Evolutionary conservation across 176 grass and related monocot species (phyloP).

Genomic region (Phoenix roebelenii): DNA sequence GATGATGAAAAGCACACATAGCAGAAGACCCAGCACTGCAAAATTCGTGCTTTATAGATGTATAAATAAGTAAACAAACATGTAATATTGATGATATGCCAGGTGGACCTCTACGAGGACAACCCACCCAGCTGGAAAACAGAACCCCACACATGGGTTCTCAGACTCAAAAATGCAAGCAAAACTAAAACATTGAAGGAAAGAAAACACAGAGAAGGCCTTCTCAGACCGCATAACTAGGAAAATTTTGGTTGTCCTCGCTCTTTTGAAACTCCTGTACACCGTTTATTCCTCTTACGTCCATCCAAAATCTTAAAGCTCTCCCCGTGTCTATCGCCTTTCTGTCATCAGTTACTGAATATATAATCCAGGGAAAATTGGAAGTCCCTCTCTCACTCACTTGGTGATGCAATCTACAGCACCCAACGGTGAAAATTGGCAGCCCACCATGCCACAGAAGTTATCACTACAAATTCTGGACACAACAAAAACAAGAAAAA

Average conservation of each 20-base stretch:
- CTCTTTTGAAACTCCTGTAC: conserved; percentile 74
- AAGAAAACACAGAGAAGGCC: conserved; percentile 43
- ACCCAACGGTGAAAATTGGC: conserved; percentile 11
- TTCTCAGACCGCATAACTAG: neutral
- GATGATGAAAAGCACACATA: neutral
- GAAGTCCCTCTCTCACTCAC: conserved; percentile 12
- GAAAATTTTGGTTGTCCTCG: conserved; percentile 19
- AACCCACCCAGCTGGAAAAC: conserved; percentile 37
- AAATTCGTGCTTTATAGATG: conserved; percentile 37
- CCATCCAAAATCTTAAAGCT: conserved; percentile 71
- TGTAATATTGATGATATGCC: conserved; percentile 27
- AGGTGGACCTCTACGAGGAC: conserved; percentile 16
- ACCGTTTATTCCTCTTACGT: conserved; percentile 45
- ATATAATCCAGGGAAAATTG: conserved; percentile 29
- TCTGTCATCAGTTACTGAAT: conserved; percentile 39
- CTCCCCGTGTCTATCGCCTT: conserved; percentile 42
- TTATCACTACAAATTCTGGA: conserved; percentile 11
- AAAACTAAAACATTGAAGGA: conserved; percentile 22
- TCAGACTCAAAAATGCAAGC: conserved; percentile 28
- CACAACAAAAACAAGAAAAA: conserved; percentile 1
- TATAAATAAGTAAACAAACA: conserved; percentile 26
- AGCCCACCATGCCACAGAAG: conserved; percentile 16
- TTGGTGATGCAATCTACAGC: conserved; percentile 17
- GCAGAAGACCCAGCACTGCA: conserved; percentile 12
- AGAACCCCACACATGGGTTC: conserved; percentile 35